Percentiles rank a stretch among this genome's conserved stretches.
phyloP scores from a whole-genome alignment of 2,329 filamentous ascomycete species.

The Aspergillus alliaceus region DNA sequence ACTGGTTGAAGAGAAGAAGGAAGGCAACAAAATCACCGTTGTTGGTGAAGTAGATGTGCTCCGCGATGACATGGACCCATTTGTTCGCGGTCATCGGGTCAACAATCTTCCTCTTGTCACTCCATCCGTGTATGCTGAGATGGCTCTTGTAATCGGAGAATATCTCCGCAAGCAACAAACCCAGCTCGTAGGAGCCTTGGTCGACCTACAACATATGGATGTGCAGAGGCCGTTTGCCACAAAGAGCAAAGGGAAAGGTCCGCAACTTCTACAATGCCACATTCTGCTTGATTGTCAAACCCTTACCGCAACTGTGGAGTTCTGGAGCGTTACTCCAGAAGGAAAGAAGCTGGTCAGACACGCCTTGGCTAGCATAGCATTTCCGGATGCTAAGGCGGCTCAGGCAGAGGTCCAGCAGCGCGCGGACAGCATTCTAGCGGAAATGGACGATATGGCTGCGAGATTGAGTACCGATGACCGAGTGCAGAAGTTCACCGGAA shows the following conservation, averaged over 20 bases:
- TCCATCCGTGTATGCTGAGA: neutral
- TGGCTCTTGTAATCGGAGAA: neutral
- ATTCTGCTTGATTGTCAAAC: constrained; percentile 14
- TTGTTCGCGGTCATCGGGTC: neutral
- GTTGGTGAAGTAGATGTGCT: neutral
- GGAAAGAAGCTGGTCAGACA: constrained; percentile 41
- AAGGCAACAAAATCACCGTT: neutral
- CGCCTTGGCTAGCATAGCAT: constrained; percentile 35
- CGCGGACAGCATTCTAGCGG: neutral
- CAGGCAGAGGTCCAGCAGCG: neutral
- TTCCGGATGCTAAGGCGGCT: constrained; percentile 23
- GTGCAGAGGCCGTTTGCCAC: neutral
- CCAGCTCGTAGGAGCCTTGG: neutral
- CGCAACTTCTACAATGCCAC: neutral
- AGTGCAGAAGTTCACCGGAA: neutral
- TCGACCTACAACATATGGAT: neutral
- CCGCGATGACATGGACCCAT: neutral
- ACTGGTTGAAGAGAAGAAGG: constrained; percentile 23
- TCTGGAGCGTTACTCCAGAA: constrained; percentile 38
- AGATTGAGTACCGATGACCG: neutral
- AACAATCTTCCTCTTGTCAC: neutral
- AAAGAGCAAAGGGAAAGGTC: neutral
- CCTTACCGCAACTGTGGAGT: constrained; percentile 31
- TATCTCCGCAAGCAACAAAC: neutral
- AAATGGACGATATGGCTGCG: neutral